A percentile compares a stretch with the other conserved stretches of the same genome.
Conservation (phyloP, 345 rosid genomes). For the Citrus mangshanensis region DNA sequence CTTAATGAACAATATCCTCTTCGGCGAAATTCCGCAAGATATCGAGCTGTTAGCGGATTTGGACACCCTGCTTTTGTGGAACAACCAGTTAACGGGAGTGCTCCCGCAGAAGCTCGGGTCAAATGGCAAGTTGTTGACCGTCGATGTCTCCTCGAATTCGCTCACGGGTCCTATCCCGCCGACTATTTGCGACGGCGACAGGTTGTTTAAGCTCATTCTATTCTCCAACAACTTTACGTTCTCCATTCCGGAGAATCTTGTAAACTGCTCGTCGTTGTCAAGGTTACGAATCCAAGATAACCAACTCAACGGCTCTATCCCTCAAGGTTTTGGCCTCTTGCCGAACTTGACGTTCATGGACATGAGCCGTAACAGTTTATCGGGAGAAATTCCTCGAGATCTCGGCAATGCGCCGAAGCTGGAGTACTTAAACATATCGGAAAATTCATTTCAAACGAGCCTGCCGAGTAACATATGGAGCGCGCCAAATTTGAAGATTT, state of each 20-base stretch:
- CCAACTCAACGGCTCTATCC: constrained; percentile 62
- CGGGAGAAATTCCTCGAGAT: constrained; percentile 66
- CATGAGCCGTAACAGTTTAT: constrained; percentile 65
- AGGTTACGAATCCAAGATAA: constrained; percentile 75
- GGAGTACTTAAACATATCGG: constrained; percentile 74
- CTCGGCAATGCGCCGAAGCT: constrained; percentile 55
- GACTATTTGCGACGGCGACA: constrained; percentile 69
- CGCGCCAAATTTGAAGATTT: constrained; percentile 60
- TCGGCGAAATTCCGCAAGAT: constrained; percentile 64
- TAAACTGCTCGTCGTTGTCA: constrained; percentile 53
- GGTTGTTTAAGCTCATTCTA: constrained; percentile 73
- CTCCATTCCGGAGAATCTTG: constrained; percentile 50
- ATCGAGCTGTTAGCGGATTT: constrained; percentile 63
- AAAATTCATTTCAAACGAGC: constrained; percentile 42
- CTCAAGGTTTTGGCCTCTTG: constrained; percentile 62
- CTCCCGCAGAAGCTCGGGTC: constrained; percentile 78
- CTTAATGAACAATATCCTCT: constrained; percentile 55
- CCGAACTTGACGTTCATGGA: constrained; percentile 68
- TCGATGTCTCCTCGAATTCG: constrained; percentile 78
- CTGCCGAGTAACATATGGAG: constrained; percentile 68
- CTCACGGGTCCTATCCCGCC: constrained; percentile 76
- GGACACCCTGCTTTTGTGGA: constrained; percentile 59
- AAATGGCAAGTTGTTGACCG: constrained; percentile 45
- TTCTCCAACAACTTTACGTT: constrained; percentile 67
- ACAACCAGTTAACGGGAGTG: constrained; percentile 60